Base-by-base conservation (phyloP, 495 filamentous ascomycete species). In the Tuber brumale region DNA sequence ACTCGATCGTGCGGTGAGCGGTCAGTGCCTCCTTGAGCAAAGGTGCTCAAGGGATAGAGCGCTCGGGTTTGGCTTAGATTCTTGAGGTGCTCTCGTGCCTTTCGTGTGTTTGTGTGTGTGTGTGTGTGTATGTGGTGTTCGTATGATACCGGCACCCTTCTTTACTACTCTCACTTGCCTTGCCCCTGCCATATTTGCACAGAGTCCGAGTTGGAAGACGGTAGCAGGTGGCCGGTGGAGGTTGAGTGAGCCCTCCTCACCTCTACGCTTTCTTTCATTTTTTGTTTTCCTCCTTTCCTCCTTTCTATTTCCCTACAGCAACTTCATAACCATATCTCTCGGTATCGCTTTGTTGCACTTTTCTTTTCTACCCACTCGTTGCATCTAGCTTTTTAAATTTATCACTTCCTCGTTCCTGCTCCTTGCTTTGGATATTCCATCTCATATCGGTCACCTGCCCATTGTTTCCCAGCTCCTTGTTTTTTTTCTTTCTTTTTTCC, bases 41-140 rank as follows among this genome's bases (percentile, higher is more conserved):
- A 35, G 27, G 27, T 66, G 27, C 57, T 66, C n/a, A 10, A 27
- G 51, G 51, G 51, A 23, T 16, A 27, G n/a, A 31, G 51, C n/a
- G 51, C n/a, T 61, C 51, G 51, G n/a, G n/a, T 61, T 61, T 61
- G 51, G n/a, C 27, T 66, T 18, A 27, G 12, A 35, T 66, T 66
- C 57, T 66, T 66, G 57, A 14, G 57, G 4, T 66, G 57, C 12
- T 66, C 57, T 66, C 57, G 57, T 66, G 57, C 57, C 57, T 66
- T 66, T 35, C 35, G 57, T 66, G 57, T 66, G 57, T 66, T 18
- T 18, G 27, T 27, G 41, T 42, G 41, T 6, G 41, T 10, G 57
- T 66, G 57, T 66, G 57, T 66, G 31, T 18, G 27, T 27, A 6
- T 42, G 41, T 6, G 41, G n/a, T 10, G 41, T 42, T 42, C 41